phyloP scores from a whole-genome alignment of 352 stramenopile species.

The Elongisporangium anandrum region DNA sequence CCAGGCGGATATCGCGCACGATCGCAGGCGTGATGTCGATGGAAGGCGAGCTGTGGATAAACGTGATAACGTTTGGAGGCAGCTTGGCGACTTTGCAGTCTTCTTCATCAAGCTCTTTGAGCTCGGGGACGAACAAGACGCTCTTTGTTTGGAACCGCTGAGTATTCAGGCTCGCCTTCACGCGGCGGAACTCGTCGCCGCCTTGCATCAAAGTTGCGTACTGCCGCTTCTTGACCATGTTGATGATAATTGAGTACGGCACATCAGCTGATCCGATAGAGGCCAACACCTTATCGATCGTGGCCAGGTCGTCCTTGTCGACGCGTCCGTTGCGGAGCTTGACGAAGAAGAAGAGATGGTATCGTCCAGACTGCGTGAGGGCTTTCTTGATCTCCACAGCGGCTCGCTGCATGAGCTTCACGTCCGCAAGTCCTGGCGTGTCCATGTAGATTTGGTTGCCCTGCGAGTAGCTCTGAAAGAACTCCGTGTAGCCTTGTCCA shows the following conservation, averaged over 20 bases:
- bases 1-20: no score
- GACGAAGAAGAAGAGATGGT: conserved; percentile 25
- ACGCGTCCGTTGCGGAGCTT: conserved; percentile 14
- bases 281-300: conserved; percentile 14
- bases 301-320: conserved; percentile 11
- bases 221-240: conserved; percentile 13
- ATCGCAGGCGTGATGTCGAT: neutral
- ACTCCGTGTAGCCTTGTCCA: conserved; percentile 8
- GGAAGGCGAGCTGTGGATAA: conserved; percentile 2
- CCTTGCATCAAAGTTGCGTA: conserved; percentile 8
- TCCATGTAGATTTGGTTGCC: conserved; percentile 19
- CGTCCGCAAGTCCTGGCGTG: conserved; percentile 14
- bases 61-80: neutral
- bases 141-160: conserved; percentile 3
- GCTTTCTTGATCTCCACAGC: conserved; percentile 11
- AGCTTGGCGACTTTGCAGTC: conserved; percentile 4
- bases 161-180: conserved; percentile 9
- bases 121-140: conserved; percentile 11
- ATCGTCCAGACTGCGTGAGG: conserved; percentile 9
- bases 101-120: conserved; percentile 11
- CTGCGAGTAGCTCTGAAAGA: conserved; percentile 7
- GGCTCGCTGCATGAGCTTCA: neutral
- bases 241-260: conserved; percentile 16
- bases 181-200: conserved; percentile 5
- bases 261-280: conserved; percentile 9